Evolutionary conservation across 352 stramenopile species (phyloP).

Genomic region (Globisporangium abappressorium): DNA sequence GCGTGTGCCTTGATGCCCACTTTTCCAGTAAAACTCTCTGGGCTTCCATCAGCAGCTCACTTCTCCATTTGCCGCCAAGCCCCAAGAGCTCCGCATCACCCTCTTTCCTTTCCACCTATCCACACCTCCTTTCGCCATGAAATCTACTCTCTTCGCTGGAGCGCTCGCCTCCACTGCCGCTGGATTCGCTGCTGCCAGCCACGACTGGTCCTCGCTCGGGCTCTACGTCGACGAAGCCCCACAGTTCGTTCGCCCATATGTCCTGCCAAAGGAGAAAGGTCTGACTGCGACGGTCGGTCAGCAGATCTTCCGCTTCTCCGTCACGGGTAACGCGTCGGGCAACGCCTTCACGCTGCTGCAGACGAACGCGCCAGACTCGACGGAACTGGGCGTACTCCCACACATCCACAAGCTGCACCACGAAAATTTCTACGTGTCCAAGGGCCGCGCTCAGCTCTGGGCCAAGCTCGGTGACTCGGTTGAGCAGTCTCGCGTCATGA

Average conservation of each 20-base stretch:
- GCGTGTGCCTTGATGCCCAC: not conserved
- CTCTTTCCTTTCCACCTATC: not conserved
- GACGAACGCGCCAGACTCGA: slow-evolving; percentile 44
- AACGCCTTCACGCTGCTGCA: slow-evolving; percentile 40
- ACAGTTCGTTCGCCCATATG: slow-evolving; percentile 39
- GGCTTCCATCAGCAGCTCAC: not conserved
- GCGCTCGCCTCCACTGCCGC: slow-evolving; percentile 4
- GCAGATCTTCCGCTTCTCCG: slow-evolving; percentile 51
- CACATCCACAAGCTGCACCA: slow-evolving; percentile 59
- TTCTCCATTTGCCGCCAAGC: not conserved
- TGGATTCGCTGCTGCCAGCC: not conserved
- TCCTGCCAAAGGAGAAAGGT: slow-evolving; percentile 45
- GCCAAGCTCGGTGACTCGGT: slow-evolving; percentile 29
- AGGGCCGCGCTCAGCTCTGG: slow-evolving; percentile 51
- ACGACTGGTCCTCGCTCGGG: slow-evolving; percentile 18
- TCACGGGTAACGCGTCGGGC: slow-evolving; percentile 45
- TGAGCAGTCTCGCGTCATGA: slow-evolving; percentile 46
- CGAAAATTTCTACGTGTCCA: slow-evolving; percentile 61
- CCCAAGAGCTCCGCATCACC: not conserved
- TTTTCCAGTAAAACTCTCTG: not conserved
- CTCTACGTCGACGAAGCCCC: slow-evolving; percentile 41
- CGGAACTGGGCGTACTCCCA: slow-evolving; percentile 42
- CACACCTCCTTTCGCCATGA: not conserved
- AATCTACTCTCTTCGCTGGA: slow-evolving; percentile 5
- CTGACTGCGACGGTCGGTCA: slow-evolving; percentile 34